phyloP scores from a whole-genome alignment of 805 yeast genomes.

The Barnettozyma vustinii region DNA sequence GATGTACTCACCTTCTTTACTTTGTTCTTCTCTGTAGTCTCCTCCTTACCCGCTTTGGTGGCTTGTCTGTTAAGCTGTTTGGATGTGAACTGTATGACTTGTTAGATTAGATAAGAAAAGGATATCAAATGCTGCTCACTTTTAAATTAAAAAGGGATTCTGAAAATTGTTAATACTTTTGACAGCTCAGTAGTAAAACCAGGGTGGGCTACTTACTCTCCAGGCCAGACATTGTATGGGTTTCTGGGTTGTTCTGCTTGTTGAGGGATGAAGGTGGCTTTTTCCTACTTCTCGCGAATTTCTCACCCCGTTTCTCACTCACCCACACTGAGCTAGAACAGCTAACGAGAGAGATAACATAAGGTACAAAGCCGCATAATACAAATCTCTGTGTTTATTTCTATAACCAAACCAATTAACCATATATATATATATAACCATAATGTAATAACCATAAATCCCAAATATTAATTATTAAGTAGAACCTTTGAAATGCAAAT shows the following conservation, averaged over 20 bases:
- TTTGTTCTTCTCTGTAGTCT: constrained; percentile 77
- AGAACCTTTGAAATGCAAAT: constrained; percentile 43
- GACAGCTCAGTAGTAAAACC: neutral
- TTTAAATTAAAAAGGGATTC: constrained; percentile 63
- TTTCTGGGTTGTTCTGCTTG: neutral
- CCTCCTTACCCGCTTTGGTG: constrained; percentile 85
- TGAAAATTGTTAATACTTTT: constrained; percentile 11
- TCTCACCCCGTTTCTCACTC: neutral
- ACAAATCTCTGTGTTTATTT: neutral
- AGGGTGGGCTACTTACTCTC: neutral
- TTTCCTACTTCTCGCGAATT: too few relatives aligned
- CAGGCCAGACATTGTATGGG: neutral
- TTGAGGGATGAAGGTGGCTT: neutral
- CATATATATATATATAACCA: neutral
- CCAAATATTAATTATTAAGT: constrained; percentile 7
- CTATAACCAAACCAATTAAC: neutral
- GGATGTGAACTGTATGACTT: constrained; percentile 66
- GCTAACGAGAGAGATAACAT: too few relatives aligned
- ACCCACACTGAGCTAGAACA: too few relatives aligned
- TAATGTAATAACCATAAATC: neutral
- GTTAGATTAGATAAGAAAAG: constrained; percentile 10
- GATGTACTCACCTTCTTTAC: constrained; percentile 55
- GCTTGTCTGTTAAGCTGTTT: constrained; percentile 91
- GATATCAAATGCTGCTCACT: constrained; percentile 24
- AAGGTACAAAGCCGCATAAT: neutral